These are phyloP conservation scores for Erodium texanum DNA, from an alignment of 441 rosid genomes.

Conservation along the genomic window DNA sequence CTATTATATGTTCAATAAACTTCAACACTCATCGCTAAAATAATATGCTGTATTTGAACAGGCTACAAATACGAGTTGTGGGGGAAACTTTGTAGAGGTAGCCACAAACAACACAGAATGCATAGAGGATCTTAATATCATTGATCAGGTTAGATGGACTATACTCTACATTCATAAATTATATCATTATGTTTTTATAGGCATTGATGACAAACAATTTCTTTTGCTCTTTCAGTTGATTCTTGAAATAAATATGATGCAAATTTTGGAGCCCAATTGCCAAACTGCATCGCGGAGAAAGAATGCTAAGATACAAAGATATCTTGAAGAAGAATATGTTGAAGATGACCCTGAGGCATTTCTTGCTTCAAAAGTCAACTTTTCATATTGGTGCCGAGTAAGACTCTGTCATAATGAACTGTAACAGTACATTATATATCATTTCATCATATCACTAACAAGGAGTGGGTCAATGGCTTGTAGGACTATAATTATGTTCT, in stretches of 20 bases:
- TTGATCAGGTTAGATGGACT: constrained; percentile 21
- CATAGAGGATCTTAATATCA: constrained; percentile 21
- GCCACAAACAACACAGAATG: constrained; percentile 41
- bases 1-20: neutral
- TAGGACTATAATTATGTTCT: constrained; percentile 28
- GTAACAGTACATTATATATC: too few relatives aligned
- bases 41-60: constrained; percentile 11
- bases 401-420: neutral
- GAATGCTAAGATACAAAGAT: neutral
- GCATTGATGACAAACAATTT: neutral
- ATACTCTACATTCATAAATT: neutral
- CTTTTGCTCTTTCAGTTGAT: neutral
- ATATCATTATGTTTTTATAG: neutral
- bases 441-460: neutral
- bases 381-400: neutral
- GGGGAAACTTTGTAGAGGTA: constrained; percentile 27
- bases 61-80: constrained; percentile 46
- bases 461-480: neutral
- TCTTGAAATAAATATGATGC: neutral
- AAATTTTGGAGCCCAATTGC: constrained; percentile 2
- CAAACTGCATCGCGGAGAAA: neutral
- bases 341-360: neutral
- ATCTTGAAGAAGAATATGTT: neutral
- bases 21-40: neutral
- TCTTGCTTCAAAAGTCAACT: neutral